Conservation (phyloP, 192 early-diverging fungal species). For the Glomus cerebriforme region DNA sequence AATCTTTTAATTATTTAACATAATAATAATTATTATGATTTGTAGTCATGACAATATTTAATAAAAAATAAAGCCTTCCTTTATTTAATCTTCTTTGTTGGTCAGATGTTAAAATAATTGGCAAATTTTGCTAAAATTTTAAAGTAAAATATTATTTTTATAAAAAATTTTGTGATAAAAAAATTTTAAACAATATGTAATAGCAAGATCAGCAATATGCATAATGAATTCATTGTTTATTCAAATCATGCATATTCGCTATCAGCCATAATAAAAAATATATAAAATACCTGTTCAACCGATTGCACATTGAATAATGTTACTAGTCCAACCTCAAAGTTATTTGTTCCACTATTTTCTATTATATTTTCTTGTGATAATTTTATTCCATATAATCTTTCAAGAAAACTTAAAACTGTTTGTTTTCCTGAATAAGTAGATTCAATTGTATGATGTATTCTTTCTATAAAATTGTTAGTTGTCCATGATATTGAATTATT, state of each 20-base stretch:
- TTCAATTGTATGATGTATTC: slow-evolving; percentile 19
- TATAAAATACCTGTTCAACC: not conserved
- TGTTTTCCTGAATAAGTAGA: not conserved
- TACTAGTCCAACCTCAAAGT: not conserved
- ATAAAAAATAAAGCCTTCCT: not conserved
- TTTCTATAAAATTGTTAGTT: slow-evolving; percentile 15
- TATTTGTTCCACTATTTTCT: not conserved
- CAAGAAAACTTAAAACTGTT: slow-evolving; percentile 8
- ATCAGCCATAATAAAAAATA: not conserved
- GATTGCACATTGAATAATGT: not conserved
- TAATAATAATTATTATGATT: not conserved
- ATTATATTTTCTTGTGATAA: not conserved
- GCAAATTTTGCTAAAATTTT: slow-evolving; percentile 3
- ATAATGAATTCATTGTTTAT: no score
- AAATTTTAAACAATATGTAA: no score
- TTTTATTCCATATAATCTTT: slow-evolving; percentile 19
- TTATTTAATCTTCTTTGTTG: not conserved
- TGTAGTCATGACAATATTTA: not conserved
- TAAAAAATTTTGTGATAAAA: no score
- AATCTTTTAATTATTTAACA: not conserved
- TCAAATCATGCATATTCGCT: no score
- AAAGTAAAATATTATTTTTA: not conserved
- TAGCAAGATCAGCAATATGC: no score
- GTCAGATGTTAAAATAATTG: not conserved
- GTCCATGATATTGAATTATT: not conserved